Percentiles rank a stretch among this genome's conserved stretches.
Conservation (phyloP, 1,284 basidiomycete genomes). For the Erythrobasidium hasegawianum region DNA sequence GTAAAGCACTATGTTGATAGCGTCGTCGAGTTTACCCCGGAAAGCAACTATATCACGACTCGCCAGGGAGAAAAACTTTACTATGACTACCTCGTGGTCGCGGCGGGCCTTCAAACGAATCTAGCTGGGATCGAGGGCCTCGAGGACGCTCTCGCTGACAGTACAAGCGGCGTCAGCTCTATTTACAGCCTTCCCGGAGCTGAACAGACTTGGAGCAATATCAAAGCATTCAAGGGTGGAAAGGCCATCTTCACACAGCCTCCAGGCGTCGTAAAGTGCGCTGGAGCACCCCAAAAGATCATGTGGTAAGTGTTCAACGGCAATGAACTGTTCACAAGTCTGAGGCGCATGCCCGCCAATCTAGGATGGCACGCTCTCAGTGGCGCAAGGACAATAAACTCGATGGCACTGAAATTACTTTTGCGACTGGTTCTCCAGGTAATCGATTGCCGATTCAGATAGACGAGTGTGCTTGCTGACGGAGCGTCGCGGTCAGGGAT, state of each 20-base stretch:
- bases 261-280: constrained; percentile 86
- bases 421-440: too few species aligned
- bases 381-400: too few species aligned
- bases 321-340: too few species aligned
- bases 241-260: constrained; percentile 95
- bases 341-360: too few species aligned
- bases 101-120: constrained; percentile 80
- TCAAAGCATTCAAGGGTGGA: constrained; percentile 68
- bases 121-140: constrained; percentile 69
- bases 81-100: constrained; percentile 85
- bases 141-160: constrained; percentile 68
- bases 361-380: too few species aligned
- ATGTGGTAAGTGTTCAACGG: constrained; percentile 47
- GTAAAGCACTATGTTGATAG: constrained; percentile 70
- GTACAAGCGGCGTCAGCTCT: constrained; percentile 73
- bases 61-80: constrained; percentile 67
- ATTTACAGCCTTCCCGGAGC: constrained; percentile 86
- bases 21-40: constrained; percentile 71
- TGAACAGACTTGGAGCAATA: constrained; percentile 79
- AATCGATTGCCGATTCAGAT: too few species aligned
- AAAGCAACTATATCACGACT: constrained; percentile 64
- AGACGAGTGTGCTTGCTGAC: too few species aligned
- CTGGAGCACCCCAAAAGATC: constrained; percentile 62
- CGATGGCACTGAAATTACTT: too few species aligned
- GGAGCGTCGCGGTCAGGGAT: too few species aligned